phyloP scores from a whole-genome alignment of 2,329 filamentous ascomycete genomes.

The Calonectria leucothoes region DNA sequence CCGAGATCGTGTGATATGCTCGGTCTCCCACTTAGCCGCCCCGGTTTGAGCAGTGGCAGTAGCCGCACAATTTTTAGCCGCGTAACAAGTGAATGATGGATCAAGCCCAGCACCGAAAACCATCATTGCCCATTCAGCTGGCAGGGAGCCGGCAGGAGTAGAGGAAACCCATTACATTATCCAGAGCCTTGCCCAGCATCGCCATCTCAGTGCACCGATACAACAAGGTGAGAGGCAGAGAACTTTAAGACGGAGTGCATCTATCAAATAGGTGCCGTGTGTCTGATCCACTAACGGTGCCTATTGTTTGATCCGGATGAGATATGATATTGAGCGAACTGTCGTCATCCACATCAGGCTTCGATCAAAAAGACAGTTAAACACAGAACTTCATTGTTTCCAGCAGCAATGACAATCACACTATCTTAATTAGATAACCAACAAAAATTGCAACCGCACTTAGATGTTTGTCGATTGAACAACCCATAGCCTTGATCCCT shows the following conservation, averaged over 20 bases:
- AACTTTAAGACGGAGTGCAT: neutral
- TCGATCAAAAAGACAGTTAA: neutral
- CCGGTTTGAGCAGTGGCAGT: neutral
- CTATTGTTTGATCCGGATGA: neutral
- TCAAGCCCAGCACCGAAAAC: neutral
- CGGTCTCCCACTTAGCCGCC: neutral
- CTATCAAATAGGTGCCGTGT: neutral
- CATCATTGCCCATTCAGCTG: neutral
- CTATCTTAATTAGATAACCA: neutral
- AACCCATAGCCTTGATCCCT: neutral
- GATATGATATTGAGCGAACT: neutral
- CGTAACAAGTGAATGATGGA: neutral
- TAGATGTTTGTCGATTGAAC: neutral
- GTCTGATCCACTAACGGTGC: neutral
- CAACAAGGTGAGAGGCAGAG: neutral
- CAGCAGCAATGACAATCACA: neutral
- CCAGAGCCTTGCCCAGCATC: neutral
- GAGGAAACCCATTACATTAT: neutral
- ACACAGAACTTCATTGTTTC: neutral
- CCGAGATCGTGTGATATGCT: neutral
- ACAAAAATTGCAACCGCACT: neutral
- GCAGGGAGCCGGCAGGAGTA: neutral
- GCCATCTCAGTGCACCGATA: neutral
- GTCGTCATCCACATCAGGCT: neutral
- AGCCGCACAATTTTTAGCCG: neutral